Conservation (phyloP, 306 rosid genomes). For the Mimosa pudica region DNA sequence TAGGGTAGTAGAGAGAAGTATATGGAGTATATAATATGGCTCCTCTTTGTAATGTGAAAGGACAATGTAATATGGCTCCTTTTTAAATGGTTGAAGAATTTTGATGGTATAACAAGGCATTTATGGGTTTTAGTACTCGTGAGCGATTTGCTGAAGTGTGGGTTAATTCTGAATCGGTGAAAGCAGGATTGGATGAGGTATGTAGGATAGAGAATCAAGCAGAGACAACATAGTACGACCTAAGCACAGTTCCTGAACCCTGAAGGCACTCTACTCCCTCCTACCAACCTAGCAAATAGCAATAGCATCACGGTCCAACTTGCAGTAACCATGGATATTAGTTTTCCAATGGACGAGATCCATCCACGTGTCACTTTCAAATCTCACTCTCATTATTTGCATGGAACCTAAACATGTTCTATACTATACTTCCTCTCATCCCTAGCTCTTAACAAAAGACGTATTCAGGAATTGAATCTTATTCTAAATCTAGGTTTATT, state of each 20-base stretch:
- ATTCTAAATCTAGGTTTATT: no score
- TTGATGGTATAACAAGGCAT: not conserved
- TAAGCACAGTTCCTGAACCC: not conserved
- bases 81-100: not conserved
- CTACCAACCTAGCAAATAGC: not conserved
- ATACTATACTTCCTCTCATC: not conserved
- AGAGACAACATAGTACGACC: not conserved
- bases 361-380: not conserved
- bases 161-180: not conserved
- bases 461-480: no score
- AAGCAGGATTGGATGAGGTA: not conserved
- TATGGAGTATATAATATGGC: no score
- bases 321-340: not conserved
- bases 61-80: not conserved
- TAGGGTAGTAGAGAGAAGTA: not conserved
- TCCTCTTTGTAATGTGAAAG: not conserved
- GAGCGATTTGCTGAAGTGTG: not conserved
- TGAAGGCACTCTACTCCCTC: not conserved
- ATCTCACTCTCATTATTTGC: not conserved
- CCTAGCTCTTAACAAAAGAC: no score
- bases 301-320: not conserved
- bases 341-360: not conserved
- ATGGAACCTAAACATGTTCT: not conserved
- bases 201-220: not conserved
- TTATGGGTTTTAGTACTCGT: conserved; percentile 1